These are phyloP conservation scores for Alternaria sp. DNA, from an alignment of 2,329 filamentous ascomycete genomes.

Conservation along the genomic window DNA sequence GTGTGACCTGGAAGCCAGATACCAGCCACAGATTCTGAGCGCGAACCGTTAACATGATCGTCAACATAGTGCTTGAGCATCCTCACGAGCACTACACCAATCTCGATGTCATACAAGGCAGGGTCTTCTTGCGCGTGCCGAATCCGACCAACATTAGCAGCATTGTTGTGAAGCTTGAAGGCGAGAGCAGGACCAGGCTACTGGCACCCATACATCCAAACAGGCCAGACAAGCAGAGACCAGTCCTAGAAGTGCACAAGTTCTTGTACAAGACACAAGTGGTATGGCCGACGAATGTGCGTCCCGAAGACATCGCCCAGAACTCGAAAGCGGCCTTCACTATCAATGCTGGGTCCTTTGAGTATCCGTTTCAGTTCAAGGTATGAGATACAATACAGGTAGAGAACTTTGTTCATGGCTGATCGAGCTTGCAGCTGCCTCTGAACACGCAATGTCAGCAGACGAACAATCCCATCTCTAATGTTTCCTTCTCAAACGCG, in stretches of 20 bases:
- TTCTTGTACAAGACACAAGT: constrained; percentile 77
- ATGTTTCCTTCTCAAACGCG: constrained; percentile 55
- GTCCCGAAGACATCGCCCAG: constrained; percentile 49
- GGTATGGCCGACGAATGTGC: constrained; percentile 70
- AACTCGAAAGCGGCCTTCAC: constrained; percentile 61
- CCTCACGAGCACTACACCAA: constrained; percentile 79
- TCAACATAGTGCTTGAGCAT: constrained; percentile 71
- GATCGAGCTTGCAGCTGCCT: constrained; percentile 50
- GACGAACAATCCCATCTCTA: constrained; percentile 49
- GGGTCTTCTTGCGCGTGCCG: constrained; percentile 55
- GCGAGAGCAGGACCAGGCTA: constrained; percentile 76
- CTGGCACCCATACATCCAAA: constrained; percentile 57
- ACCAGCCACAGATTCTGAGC: not conserved
- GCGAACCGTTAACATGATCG: constrained; percentile 50
- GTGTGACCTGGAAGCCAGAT: constrained; percentile 8
- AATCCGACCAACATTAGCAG: constrained; percentile 57
- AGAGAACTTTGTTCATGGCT: not conserved
- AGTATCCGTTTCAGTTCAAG: constrained; percentile 82
- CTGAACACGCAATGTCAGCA: constrained; percentile 75
- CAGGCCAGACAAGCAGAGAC: constrained; percentile 54
- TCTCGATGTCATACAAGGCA: constrained; percentile 74
- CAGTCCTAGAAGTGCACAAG: constrained; percentile 62
- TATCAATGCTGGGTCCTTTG: constrained; percentile 73
- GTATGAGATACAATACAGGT: constrained; percentile 55
- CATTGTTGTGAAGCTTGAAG: constrained; percentile 83